phyloP scores from a whole-genome alignment of 345 rosid genomes.

The Citrus hindsii region DNA sequence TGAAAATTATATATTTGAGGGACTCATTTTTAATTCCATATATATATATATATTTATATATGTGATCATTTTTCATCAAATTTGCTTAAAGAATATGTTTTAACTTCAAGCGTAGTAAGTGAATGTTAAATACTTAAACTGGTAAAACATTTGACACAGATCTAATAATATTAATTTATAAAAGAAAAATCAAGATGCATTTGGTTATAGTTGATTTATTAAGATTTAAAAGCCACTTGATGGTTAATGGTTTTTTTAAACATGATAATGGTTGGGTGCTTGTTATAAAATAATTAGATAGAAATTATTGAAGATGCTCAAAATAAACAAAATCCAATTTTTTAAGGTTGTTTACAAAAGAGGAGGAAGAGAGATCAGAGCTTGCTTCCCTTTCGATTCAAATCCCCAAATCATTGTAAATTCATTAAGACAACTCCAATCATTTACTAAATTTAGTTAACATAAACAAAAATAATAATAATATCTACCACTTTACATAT shows the following conservation, averaged over 20 bases:
- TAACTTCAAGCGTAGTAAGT: too few species aligned
- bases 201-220: not conserved
- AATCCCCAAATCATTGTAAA: constrained; percentile 1
- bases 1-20: too few species aligned
- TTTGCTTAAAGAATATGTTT: too few species aligned
- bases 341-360: not conserved
- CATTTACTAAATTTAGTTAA: constrained; percentile 3
- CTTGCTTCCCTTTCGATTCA: not conserved
- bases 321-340: not conserved
- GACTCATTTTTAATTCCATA: too few species aligned
- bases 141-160: too few species aligned
- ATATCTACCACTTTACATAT: not conserved
- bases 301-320: not conserved
- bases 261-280: not conserved
- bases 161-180: too few species aligned
- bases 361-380: not conserved
- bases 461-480: not conserved
- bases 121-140: too few species aligned
- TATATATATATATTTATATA: too few species aligned
- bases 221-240: not conserved
- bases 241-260: not conserved
- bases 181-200: not conserved
- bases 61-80: too few species aligned
- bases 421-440: not conserved
- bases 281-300: not conserved